phyloP scores from a whole-genome alignment of 2,329 filamentous ascomycete genomes.

The Emergomyces pasteurianus region DNA sequence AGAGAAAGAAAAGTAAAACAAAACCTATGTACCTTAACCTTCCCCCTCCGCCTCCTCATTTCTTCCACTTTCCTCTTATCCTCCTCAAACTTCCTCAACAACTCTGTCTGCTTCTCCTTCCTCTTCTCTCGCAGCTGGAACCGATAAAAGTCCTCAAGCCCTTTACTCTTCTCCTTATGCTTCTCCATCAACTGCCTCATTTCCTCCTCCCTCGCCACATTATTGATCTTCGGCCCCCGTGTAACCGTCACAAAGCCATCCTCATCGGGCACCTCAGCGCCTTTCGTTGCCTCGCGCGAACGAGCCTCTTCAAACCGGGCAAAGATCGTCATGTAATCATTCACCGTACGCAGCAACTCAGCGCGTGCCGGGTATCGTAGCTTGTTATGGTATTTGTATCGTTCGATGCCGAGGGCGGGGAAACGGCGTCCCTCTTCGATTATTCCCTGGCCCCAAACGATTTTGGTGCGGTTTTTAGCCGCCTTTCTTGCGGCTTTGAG shows the following conservation, averaged over 20 bases:
- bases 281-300: constrained; percentile 47
- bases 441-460: constrained; percentile 54
- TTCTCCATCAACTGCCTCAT: constrained; percentile 46
- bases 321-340: constrained; percentile 79
- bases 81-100: constrained; percentile 63
- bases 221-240: constrained; percentile 57
- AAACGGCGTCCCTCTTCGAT: constrained; percentile 43
- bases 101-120: constrained; percentile 59
- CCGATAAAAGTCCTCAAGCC: constrained; percentile 64
- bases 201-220: constrained; percentile 63
- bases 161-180: constrained; percentile 53
- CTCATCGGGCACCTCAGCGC: constrained; percentile 73
- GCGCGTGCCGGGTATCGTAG: constrained; percentile 58
- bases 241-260: constrained; percentile 93
- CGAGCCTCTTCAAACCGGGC: constrained; percentile 53
- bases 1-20: not conserved
- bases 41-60: constrained; percentile 56
- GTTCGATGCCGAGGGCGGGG: constrained; percentile 42
- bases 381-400: constrained; percentile 53
- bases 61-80: constrained; percentile 60
- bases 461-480: constrained; percentile 32
- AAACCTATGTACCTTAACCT: constrained; percentile 37
- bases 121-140: constrained; percentile 72
- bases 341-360: constrained; percentile 59
- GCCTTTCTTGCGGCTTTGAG: constrained; percentile 62